Evolutionary conservation across 768 basidiomycete species (phyloP).

Genomic region (Paxillus involutus): DNA sequence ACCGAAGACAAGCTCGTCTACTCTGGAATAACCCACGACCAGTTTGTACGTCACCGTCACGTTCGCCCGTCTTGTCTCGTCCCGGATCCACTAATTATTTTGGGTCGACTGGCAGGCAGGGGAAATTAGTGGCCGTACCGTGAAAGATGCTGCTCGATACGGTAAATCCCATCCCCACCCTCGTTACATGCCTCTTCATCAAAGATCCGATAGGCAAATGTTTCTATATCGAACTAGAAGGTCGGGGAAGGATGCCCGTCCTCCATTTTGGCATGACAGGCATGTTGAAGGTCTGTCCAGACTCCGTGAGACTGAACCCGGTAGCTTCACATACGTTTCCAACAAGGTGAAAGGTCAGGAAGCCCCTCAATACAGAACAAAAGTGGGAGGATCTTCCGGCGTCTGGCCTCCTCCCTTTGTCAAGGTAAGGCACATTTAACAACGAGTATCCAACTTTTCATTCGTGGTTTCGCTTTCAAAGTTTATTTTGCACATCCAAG

Average conservation of each 20-base stretch:
- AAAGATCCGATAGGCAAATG: slow-evolving; percentile 47
- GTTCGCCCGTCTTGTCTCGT: background rate
- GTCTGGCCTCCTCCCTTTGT: slow-evolving; percentile 68
- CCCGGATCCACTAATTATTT: slow-evolving; percentile 9
- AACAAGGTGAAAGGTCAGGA: slow-evolving; percentile 47
- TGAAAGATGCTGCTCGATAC: slow-evolving; percentile 51
- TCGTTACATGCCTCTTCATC: background rate
- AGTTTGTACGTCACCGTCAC: slow-evolving; percentile 53
- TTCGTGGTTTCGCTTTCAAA: slow-evolving; percentile 18
- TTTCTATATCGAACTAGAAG: slow-evolving; percentile 67
- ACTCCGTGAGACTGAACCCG: background rate
- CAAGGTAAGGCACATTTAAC: slow-evolving; percentile 42
- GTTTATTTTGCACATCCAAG: slow-evolving; percentile 65
- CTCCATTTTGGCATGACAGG: slow-evolving; percentile 88
- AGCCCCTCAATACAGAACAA: slow-evolving; percentile 50
- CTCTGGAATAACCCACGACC: slow-evolving; percentile 49
- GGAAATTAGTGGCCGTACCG: slow-evolving; percentile 50
- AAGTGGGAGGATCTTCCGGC: slow-evolving; percentile 37
- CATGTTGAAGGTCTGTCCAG: slow-evolving; percentile 58
- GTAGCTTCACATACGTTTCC: background rate
- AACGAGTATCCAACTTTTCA: background rate
- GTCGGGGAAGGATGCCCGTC: slow-evolving; percentile 61
- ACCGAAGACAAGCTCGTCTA: slow-evolving; percentile 64
- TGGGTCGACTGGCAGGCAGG: slow-evolving; percentile 39
- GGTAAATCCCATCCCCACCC: slow-evolving; percentile 33